Percentiles rank a stretch among this genome's conserved stretches.
Conservation (phyloP, 2,329 filamentous ascomycete species). For the Esteya vermicola region DNA sequence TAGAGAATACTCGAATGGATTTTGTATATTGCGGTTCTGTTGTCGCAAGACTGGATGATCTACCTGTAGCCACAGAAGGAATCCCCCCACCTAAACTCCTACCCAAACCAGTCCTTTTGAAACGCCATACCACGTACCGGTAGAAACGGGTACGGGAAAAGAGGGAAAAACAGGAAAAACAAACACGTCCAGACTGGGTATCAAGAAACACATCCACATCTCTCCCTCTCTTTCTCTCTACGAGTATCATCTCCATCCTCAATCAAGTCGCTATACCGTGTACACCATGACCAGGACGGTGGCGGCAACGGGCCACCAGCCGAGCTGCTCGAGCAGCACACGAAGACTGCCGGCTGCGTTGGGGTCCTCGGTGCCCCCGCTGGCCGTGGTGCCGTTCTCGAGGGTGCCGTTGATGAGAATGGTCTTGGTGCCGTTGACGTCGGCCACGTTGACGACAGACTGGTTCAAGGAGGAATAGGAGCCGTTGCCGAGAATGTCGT, state of each 20-base stretch:
- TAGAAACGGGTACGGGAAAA: no score
- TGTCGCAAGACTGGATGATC: not conserved
- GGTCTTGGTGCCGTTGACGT: conserved; percentile 47
- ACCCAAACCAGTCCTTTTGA: no score
- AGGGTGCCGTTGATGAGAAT: conserved; percentile 66
- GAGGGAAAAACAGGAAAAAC: no score
- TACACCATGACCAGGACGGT: conserved; percentile 30
- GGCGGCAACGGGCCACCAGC: conserved; percentile 35
- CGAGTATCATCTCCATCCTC: not conserved
- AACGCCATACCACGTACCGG: no score
- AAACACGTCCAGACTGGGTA: no score
- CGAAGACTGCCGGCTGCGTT: conserved; percentile 19
- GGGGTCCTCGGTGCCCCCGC: conserved; percentile 27
- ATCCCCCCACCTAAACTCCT: no score
- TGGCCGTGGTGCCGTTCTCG: conserved; percentile 48
- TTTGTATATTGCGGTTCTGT: not conserved
- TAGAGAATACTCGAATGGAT: not conserved
- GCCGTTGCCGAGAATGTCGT: conserved; percentile 51
- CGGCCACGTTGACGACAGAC: conserved; percentile 44
- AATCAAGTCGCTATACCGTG: conserved; percentile 22
- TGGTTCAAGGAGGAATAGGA: conserved; percentile 45
- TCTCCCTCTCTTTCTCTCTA: not conserved
- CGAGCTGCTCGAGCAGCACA: conserved; percentile 21
- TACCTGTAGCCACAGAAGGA: no score
- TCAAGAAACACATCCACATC: not conserved